phyloP scores from a whole-genome alignment of 2,329 filamentous ascomycete genomes.

The Rhynchosporium agropyri region DNA sequence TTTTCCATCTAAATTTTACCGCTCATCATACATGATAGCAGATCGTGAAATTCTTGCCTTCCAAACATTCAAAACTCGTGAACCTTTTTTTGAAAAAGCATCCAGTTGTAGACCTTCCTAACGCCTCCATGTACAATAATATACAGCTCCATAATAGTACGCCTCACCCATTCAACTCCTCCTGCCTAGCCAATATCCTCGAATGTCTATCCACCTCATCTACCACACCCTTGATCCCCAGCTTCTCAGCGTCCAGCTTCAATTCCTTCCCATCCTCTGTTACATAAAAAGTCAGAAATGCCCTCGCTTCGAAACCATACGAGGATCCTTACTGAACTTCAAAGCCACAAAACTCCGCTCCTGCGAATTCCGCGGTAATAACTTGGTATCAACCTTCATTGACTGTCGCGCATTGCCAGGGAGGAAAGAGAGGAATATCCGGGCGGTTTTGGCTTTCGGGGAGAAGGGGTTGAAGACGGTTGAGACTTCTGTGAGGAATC shows the following conservation, averaged over 20 bases:
- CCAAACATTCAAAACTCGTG: too few species aligned
- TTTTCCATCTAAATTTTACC: not conserved
- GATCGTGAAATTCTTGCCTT: too few species aligned
- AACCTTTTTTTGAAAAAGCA: not conserved
- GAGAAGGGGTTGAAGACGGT: slow-evolving; percentile 94
- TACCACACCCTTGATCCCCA: slow-evolving; percentile 83
- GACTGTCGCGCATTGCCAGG: slow-evolving; percentile 76
- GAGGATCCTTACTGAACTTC: slow-evolving; percentile 75
- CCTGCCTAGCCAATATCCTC: slow-evolving; percentile 76
- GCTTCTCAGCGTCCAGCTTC: slow-evolving; percentile 75
- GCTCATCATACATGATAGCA: too few species aligned
- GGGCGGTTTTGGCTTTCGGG: slow-evolving; percentile 74
- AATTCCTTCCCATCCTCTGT: slow-evolving; percentile 92
- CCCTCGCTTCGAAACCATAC: slow-evolving; percentile 3
- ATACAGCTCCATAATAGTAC: slow-evolving; percentile 15
- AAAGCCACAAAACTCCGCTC: slow-evolving; percentile 71
- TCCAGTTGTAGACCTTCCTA: slow-evolving; percentile 19
- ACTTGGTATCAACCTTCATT: slow-evolving; percentile 76
- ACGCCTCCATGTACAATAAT: slow-evolving; percentile 39
- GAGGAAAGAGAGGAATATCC: slow-evolving; percentile 84
- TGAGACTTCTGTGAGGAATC: slow-evolving; percentile 81
- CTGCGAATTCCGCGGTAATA: slow-evolving; percentile 71
- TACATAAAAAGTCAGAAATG: slow-evolving; percentile 12
- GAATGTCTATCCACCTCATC: slow-evolving; percentile 92
- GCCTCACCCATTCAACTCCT: slow-evolving; percentile 64